Percentiles rank a stretch among this genome's conserved stretches.
These are phyloP conservation scores for Ophiosphaerella korrae DNA, from an alignment of 2,329 filamentous ascomycete species.

Conservation along the genomic window DNA sequence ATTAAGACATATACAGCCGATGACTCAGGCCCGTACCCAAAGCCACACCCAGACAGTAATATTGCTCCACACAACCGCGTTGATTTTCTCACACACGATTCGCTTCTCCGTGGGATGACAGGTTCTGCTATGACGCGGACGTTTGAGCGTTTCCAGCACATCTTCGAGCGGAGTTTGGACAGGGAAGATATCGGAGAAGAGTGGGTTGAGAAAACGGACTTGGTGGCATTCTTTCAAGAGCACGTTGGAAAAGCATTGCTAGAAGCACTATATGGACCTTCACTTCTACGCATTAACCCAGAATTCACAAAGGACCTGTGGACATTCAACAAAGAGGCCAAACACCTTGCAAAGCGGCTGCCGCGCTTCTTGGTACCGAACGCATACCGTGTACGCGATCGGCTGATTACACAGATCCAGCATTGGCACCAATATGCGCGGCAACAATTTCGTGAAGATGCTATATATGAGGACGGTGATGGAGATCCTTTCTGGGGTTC, in stretches of 20 bases:
- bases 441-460: not conserved
- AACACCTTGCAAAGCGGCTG: not conserved
- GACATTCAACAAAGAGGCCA: not conserved
- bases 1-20: not conserved
- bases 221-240: too few relatives aligned
- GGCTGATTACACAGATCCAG: not conserved
- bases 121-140: not conserved
- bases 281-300: too few relatives aligned
- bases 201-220: too few relatives aligned
- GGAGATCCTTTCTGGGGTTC: constrained; percentile 1
- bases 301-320: not conserved
- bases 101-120: not conserved
- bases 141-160: not conserved
- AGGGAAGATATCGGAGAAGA: too few relatives aligned
- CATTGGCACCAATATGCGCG: constrained; percentile 1
- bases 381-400: not conserved
- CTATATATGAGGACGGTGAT: not conserved
- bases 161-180: too few relatives aligned
- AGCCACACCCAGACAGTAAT: not conserved
- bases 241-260: too few relatives aligned
- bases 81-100: not conserved
- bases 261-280: too few relatives aligned
- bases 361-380: not conserved
- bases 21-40: not conserved
- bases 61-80: not conserved